phyloP scores from a whole-genome alignment of 164 flowering plant genomes.

The Nelumbo lutea region DNA sequence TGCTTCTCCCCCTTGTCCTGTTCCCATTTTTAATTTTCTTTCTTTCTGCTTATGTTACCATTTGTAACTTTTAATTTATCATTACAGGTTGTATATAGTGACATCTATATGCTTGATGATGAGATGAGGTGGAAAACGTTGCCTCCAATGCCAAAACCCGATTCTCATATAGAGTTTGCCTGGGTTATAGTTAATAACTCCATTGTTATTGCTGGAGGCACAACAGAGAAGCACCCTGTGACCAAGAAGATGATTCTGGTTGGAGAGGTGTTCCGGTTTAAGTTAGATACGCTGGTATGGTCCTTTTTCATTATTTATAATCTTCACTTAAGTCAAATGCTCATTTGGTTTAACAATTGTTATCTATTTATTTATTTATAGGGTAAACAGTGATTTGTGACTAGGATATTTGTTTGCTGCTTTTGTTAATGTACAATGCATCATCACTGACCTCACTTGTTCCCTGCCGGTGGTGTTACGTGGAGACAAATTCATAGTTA shows the following conservation, averaged over 20 bases:
- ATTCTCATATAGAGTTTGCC: slow-evolving; percentile 89
- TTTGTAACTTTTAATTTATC: slow-evolving; percentile 2
- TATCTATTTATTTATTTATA: background rate
- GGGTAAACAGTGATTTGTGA: too few species aligned
- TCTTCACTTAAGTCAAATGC: background rate
- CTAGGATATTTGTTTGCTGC: background rate
- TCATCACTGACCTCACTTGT: background rate
- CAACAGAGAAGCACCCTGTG: slow-evolving; percentile 86
- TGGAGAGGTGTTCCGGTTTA: slow-evolving; percentile 76
- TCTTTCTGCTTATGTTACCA: background rate
- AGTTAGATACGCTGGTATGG: slow-evolving; percentile 58
- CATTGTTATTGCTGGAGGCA: slow-evolving; percentile 73
- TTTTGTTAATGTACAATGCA: background rate
- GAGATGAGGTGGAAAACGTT: slow-evolving; percentile 77
- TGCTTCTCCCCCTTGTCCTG: too few species aligned
- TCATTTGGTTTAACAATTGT: background rate
- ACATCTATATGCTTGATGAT: slow-evolving; percentile 86
- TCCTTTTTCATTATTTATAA: background rate
- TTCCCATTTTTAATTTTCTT: background rate
- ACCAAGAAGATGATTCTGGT: slow-evolving; percentile 76
- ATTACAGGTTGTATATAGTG: slow-evolving; percentile 60
- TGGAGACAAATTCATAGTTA: too few species aligned
- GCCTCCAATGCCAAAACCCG: slow-evolving; percentile 88
- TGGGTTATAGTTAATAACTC: slow-evolving; percentile 84
- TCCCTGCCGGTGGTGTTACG: background rate